Conservation (phyloP, 2,329 filamentous ascomycete species). For the Penicillium sp. region DNA sequence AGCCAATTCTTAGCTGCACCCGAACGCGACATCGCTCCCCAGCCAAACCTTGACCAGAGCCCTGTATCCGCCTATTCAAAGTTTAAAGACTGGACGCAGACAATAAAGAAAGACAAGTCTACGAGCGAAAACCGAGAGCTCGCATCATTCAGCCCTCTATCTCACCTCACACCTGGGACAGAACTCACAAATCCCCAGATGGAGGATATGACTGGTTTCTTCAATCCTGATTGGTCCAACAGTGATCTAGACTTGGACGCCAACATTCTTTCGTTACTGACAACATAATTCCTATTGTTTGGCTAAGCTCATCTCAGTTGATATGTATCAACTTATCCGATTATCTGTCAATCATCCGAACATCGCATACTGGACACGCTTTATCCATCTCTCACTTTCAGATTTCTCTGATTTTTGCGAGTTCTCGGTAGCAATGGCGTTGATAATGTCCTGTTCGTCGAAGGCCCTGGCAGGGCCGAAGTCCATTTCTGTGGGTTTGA, state of each 20-base stretch:
- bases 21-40: too few relatives aligned
- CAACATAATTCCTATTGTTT: neutral
- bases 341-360: conserved; percentile 11
- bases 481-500: conserved; percentile 20
- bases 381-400: too few relatives aligned
- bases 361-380: conserved; percentile 13
- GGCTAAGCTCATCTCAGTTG: too few relatives aligned
- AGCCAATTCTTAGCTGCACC: conserved; percentile 41
- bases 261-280: conserved; percentile 1
- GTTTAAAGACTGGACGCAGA: conserved; percentile 46
- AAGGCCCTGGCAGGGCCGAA: conserved; percentile 22
- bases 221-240: conserved; percentile 11
- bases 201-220: conserved; percentile 5
- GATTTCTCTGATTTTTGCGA: neutral
- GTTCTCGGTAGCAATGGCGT: conserved; percentile 7
- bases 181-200: conserved; percentile 5
- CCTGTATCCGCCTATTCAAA: conserved; percentile 48
- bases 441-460: conserved; percentile 22
- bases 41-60: too few relatives aligned
- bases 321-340: too few relatives aligned
- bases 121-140: conserved; percentile 6
- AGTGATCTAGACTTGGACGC: conserved; percentile 5
- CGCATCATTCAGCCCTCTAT: conserved; percentile 15
- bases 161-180: conserved; percentile 1
- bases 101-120: conserved; percentile 12